These are phyloP conservation scores for Neurospora sp. DNA, from an alignment of 495 filamentous ascomycete genomes.

Conservation along the genomic window DNA sequence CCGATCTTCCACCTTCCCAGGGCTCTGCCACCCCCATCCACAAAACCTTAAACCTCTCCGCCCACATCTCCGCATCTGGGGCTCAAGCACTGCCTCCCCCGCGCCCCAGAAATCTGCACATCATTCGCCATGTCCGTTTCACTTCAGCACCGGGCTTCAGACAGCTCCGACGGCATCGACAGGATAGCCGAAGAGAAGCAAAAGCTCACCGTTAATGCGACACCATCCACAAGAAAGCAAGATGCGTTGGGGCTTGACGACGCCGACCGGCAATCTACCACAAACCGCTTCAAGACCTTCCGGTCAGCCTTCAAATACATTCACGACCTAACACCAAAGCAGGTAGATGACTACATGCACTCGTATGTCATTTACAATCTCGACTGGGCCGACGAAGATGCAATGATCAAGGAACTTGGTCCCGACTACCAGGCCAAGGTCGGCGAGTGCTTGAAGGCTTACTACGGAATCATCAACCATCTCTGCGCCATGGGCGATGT, in stretches of 20 bases:
- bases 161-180: slow-evolving; percentile 10
- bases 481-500: slow-evolving; percentile 57
- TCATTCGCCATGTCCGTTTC: background rate
- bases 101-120: background rate
- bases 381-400: slow-evolving; percentile 50
- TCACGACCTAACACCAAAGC: slow-evolving; percentile 43
- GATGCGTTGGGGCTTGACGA: slow-evolving; percentile 3
- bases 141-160: slow-evolving; percentile 6
- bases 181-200: slow-evolving; percentile 13
- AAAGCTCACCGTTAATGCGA: background rate
- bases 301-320: slow-evolving; percentile 48
- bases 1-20: background rate
- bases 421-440: slow-evolving; percentile 49
- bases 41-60: background rate
- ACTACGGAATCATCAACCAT: slow-evolving; percentile 56
- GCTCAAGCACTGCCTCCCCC: background rate
- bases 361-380: slow-evolving; percentile 59
- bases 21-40: background rate
- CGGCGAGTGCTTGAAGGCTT: slow-evolving; percentile 48
- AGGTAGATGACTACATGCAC: slow-evolving; percentile 57
- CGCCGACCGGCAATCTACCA: slow-evolving; percentile 37
- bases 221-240: background rate
- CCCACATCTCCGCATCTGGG: background rate
- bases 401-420: slow-evolving; percentile 49
- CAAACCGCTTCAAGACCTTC: slow-evolving; percentile 46